Evolutionary conservation across 371 early-diverging fungal genomes (phyloP).

Genomic region (Apophysomyces elegans): DNA sequence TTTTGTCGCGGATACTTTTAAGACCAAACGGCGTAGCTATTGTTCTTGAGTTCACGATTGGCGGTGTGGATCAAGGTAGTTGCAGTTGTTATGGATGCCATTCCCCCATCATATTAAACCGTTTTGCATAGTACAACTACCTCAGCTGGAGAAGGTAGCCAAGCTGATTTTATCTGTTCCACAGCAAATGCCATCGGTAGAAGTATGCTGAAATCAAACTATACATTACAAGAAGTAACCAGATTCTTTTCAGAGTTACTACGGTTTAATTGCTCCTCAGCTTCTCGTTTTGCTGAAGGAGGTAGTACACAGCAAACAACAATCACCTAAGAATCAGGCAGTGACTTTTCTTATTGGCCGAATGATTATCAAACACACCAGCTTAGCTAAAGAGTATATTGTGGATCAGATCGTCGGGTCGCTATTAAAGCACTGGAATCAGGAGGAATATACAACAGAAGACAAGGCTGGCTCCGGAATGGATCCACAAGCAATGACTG

Average conservation of each 20-base stretch:
- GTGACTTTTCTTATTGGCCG: constrained; percentile 62
- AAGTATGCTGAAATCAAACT: constrained; percentile 23
- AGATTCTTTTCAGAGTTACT: constrained; percentile 39
- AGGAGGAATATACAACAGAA: constrained; percentile 21
- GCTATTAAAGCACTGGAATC: constrained; percentile 37
- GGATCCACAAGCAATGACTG: constrained; percentile 47
- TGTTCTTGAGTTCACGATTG: constrained; percentile 68
- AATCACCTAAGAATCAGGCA: constrained; percentile 40
- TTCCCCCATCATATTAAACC: not conserved
- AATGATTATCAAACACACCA: constrained; percentile 55
- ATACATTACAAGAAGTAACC: not conserved
- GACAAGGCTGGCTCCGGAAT: constrained; percentile 7
- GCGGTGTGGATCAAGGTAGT: constrained; percentile 49
- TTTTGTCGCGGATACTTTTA: constrained; percentile 65
- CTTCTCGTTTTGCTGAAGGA: constrained; percentile 33
- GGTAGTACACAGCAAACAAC: constrained; percentile 18
- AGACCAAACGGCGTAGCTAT: constrained; percentile 65
- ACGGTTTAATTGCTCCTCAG: constrained; percentile 63
- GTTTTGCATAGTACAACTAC: constrained; percentile 47
- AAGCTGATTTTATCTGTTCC: constrained; percentile 70
- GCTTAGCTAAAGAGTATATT: constrained; percentile 54
- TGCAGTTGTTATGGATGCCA: not conserved
- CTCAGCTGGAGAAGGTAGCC: constrained; percentile 66
- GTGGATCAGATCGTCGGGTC: constrained; percentile 54
- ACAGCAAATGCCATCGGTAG: constrained; percentile 61